Base-by-base conservation (phyloP, 371 early-diverging fungal genomes). In the Mucor mucedo region DNA sequence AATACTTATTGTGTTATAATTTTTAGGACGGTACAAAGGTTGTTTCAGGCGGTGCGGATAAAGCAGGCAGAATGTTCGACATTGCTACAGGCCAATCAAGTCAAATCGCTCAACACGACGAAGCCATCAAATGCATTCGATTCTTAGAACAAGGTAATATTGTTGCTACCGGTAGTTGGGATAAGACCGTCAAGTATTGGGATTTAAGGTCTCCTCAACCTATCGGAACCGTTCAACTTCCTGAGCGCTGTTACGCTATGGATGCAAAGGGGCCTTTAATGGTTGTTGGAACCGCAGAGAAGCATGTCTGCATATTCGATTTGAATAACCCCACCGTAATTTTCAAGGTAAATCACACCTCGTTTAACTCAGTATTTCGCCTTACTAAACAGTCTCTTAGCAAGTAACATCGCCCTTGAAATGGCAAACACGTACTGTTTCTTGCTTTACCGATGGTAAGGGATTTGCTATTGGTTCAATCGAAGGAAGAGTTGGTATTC, bases 171-270 rank as follows among this genome's bases (percentile, higher is more conserved):
- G 99, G 93, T 13, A 87, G 93, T 60, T 99, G 99, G 98, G 99
- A 99, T 78, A 97, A 97, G 72, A 95, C 92, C n/a, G 62, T 95
- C 64, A 91, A 87, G 88, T 95, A 95, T 71, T 98, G 97, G 97
- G 96, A 98, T 77, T 66, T 91, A 60, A 84, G 95, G 56, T 78
- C 86, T 47, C 91, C 88, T 48, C 82, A 75, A 38, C 94, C 95
- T 7, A 84, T 91, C 9, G 86, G 85, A 11, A 87, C 90, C 27
- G 83, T 93, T 32, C 83, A 82, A 11, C 76, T 97, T 33, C 91
- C 91, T 9, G 95, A 96, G 63, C 93, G 98, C 58, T 80, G 87
- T 50, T 96, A 93, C 64, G 78, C 92, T 2, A 94, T 99, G 95
- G 99, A 98, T 73, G 77, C 69, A 27, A 47, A 38, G 21, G 69